These are phyloP conservation scores for Ustilago trichophora DNA, from an alignment of 1,284 basidiomycete genomes.

Conservation along the genomic window DNA sequence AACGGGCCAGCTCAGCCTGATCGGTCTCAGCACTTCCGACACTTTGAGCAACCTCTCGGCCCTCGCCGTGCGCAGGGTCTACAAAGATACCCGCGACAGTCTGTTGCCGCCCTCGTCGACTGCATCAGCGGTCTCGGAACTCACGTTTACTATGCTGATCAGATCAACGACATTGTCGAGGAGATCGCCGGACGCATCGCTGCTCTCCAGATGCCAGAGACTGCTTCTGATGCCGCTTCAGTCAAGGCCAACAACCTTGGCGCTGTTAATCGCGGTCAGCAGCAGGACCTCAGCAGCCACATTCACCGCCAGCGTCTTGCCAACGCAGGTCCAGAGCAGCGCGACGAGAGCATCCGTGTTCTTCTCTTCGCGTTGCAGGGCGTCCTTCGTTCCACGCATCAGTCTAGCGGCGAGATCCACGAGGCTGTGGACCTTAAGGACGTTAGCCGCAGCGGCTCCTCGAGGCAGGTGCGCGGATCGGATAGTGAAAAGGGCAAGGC, in stretches of 20 bases:
- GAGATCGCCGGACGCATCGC: conserved; percentile 83
- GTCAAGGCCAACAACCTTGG: conserved; percentile 66
- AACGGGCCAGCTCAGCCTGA: conserved; percentile 80
- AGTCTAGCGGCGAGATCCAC: conserved; percentile 67
- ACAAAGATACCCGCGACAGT: conserved; percentile 70
- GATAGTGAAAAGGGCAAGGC: conserved; percentile 45
- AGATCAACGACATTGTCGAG: conserved; percentile 89
- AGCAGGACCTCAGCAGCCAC: conserved; percentile 39
- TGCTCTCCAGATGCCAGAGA: conserved; percentile 75
- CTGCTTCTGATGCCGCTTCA: conserved; percentile 65
- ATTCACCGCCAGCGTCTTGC: conserved; percentile 56
- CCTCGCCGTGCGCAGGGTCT: conserved; percentile 77
- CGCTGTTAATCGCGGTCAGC: conserved; percentile 44
- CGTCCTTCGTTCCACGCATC: conserved; percentile 76
- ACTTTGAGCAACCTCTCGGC: conserved; percentile 74
- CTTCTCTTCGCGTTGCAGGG: conserved; percentile 78
- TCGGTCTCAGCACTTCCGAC: conserved; percentile 91
- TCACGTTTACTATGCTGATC: conserved; percentile 94
- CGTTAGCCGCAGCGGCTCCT: not conserved
- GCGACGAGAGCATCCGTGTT: conserved; percentile 76
- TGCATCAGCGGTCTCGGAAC: conserved; percentile 85
- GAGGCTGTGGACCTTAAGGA: conserved; percentile 40
- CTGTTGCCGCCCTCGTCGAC: conserved; percentile 78
- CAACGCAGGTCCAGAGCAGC: conserved; percentile 66
- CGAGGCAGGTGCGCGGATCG: not conserved